Base-by-base conservation (phyloP, 306 rosid species). In the Cicer pinnatifidum region DNA sequence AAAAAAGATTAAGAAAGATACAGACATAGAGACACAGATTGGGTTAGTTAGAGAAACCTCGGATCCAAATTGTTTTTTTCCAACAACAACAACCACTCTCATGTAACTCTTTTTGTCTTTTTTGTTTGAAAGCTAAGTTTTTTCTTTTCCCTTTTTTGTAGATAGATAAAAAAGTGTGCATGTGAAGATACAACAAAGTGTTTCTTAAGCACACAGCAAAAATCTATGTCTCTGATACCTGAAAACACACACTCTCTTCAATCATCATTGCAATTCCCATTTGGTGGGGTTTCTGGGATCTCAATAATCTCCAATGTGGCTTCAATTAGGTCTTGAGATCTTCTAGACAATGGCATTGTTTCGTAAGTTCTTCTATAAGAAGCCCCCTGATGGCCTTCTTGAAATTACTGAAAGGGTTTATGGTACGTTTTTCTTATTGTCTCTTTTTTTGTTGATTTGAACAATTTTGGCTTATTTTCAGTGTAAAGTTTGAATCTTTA, bases 381-480 rank as follows among this genome's bases (percentile, higher is more conserved):
- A 95, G 84, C 99, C 99, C 7, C 99, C 99, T 16, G 97, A 95
- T 19, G 99, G 99, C 81, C 96, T 91, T 61, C 65, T 92, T 44
- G 99, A 95, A 88, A 95, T 95, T 82, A 85, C 91, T 80, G 99
- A 88, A 77, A 87, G 92, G 84, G 97, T 95, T 85, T 95, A 90
- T 85, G 97, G 99, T 95, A 88, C 39, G 95, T 60, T 28, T 60
- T 68, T 78, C 60, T 56, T 20, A 5, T 74, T 44, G 67, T 79
- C 80, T 80, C 62, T 61, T 72, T 77, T 54, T 50, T 75, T 70
- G 41, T 48, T 39, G 64, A 50, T 52, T 13, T 51, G 54, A 68
- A 78, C 80, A 71, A 64, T 59, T 13, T 67, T 75, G 52, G 70
- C 43, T 82, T 62, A 15, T 70, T 16, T 45, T 59, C 19, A 46